Evolutionary conservation across 768 basidiomycete species (phyloP), one percentile per base, ranked within the genome.

Genomic region (Termitomyces sp.): DNA sequence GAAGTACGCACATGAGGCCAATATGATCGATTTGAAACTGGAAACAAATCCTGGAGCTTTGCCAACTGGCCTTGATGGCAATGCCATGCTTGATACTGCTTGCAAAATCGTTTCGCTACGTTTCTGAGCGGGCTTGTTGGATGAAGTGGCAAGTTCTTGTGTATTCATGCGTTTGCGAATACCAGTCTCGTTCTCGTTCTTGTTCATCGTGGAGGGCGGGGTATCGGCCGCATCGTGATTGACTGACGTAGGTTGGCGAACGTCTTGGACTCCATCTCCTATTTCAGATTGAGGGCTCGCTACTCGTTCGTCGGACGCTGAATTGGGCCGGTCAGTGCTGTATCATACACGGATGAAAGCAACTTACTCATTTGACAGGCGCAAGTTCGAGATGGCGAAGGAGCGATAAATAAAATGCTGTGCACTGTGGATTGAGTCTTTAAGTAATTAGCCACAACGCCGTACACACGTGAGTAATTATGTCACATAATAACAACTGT

Each of bases 1-100:
- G 12, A 41, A 8, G 5, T 28, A 69, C 80, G 53, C 57, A 89
- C 89, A 88, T 36, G 87, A 87, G 18, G 80, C 75, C 8, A 71
- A 35, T 7, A 87, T 14, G 51, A 90, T 82, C 0, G 87, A 73
- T 55, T 72, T 77, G 41, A 89, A 58, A 61, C 87, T 84, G 40
- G 71, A 46, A 54, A 75, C 62, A 20, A 77, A 56, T 12, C 73
- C 72, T 1, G 87, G 89, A 0, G 84, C 50, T 0, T 71, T 62
- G 0, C 75, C 82, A 16, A 86, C 56, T 60, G 64, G 70, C 64
- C 58, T 79, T 12, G 63, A 51, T 1, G 83, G 82, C 0, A 61
- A 64, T 4, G 80, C 48, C 63, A 83, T 66, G 41, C 1, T 43
- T 20, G 41, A 43, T 7, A 43, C n/a, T 43, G 23, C 64, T 65